Percentiles rank a stretch among this genome's conserved stretches.
These are phyloP conservation scores for Pseudogymnoascus sp. DNA, from an alignment of 2,329 filamentous ascomycete genomes.

Conservation along the genomic window DNA sequence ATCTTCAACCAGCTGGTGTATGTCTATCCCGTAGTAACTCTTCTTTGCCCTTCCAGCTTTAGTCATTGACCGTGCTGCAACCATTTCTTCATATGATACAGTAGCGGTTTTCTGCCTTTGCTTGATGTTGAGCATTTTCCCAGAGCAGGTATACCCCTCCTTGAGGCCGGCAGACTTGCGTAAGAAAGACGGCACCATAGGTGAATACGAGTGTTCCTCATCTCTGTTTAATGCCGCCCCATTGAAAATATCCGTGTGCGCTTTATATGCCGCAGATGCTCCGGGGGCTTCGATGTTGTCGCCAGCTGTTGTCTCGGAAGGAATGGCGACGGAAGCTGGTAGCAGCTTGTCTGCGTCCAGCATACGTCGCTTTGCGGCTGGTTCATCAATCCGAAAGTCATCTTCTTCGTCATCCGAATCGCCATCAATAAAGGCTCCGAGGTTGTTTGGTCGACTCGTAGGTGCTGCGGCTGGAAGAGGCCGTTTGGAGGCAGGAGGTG, in stretches of 20 bases:
- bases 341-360: slow-evolving; percentile 21
- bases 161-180: slow-evolving; percentile 3
- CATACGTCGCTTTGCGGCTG: slow-evolving; percentile 38
- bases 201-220: neutral
- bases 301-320: neutral
- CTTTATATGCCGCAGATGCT: neutral
- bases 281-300: neutral
- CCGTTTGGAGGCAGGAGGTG: slow-evolving; percentile 23
- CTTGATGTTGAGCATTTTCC: slow-evolving; percentile 47
- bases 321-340: neutral
- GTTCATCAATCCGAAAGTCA: slow-evolving; percentile 23
- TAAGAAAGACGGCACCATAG: neutral
- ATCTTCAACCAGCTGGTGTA: slow-evolving; percentile 71
- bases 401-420: slow-evolving; percentile 27
- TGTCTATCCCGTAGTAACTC: slow-evolving; percentile 87
- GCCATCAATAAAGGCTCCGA: slow-evolving; percentile 35
- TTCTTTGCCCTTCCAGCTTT: slow-evolving; percentile 61
- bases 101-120: slow-evolving; percentile 40
- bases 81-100: slow-evolving; percentile 56
- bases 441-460: slow-evolving; percentile 30
- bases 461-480: slow-evolving; percentile 29
- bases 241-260: neutral
- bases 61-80: slow-evolving; percentile 58
- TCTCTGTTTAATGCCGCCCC: neutral
- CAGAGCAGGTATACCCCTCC: slow-evolving; percentile 31